Conservation (phyloP, 306 rosid genomes). For the Senna siamea region DNA sequence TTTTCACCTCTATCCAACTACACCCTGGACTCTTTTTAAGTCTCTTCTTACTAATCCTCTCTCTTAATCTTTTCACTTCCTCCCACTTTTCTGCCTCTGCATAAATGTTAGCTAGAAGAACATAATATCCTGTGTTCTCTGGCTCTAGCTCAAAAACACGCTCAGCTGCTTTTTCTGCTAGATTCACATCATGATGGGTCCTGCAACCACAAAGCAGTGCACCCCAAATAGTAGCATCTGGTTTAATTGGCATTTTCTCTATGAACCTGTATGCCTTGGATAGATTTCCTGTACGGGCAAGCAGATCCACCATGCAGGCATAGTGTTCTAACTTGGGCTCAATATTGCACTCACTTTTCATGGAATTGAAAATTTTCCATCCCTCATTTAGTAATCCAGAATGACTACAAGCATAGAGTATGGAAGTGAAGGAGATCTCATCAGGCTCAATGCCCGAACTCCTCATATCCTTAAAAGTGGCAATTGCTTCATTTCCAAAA, state of each 20-base stretch:
- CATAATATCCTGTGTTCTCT: slow-evolving; percentile 71
- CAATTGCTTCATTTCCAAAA: slow-evolving; percentile 65
- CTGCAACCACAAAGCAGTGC: slow-evolving; percentile 74
- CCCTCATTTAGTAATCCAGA: slow-evolving; percentile 71
- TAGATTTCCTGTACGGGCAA: slow-evolving; percentile 69
- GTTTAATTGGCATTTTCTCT: slow-evolving; percentile 60
- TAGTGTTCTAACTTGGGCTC: slow-evolving; percentile 66
- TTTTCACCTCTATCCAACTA: slow-evolving; percentile 72
- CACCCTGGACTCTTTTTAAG: slow-evolving; percentile 65
- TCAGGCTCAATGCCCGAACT: slow-evolving; percentile 58
- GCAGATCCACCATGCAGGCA: slow-evolving; percentile 83
- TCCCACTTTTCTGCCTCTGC: slow-evolving; percentile 84
- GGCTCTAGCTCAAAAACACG: slow-evolving; percentile 72
- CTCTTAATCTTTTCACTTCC: slow-evolving; percentile 56
- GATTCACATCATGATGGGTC: slow-evolving; percentile 65
- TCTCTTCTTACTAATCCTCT: slow-evolving; percentile 54
- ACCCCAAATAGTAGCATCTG: slow-evolving; percentile 78
- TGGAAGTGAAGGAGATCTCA: slow-evolving; percentile 63
- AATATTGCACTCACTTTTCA: slow-evolving; percentile 52
- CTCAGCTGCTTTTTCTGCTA: slow-evolving; percentile 80
- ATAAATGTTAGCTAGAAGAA: slow-evolving; percentile 69
- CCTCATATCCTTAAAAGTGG: slow-evolving; percentile 61
- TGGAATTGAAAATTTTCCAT: slow-evolving; percentile 55
- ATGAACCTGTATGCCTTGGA: slow-evolving; percentile 59
- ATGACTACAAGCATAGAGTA: slow-evolving; percentile 75